Percentiles rank a stretch among this genome's conserved stretches.
phyloP scores from a whole-genome alignment of 768 basidiomycete species.

The Phaffia tasmanica region DNA sequence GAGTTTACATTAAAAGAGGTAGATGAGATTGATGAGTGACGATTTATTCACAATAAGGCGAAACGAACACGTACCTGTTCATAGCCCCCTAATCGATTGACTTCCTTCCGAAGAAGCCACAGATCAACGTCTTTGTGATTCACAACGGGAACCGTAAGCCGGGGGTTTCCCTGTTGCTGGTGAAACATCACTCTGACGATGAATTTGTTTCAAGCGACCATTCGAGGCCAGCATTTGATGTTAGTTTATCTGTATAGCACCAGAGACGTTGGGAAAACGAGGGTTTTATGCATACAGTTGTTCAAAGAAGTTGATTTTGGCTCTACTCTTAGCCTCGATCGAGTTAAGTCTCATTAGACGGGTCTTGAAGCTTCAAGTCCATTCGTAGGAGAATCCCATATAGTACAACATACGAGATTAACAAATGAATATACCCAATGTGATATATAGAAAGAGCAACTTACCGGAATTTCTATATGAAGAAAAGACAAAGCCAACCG shows the following conservation, averaged over 20 bases:
- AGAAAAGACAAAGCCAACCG: neutral
- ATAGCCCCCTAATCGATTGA: constrained; percentile 76
- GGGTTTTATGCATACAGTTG: constrained; percentile 53
- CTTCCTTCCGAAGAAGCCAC: constrained; percentile 85
- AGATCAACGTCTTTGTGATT: constrained; percentile 86
- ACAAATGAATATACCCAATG: no score
- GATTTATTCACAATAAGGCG: neutral
- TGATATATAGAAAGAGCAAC: neutral
- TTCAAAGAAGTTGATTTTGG: constrained; percentile 93
- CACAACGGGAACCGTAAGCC: constrained; percentile 85
- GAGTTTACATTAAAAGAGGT: constrained; percentile 1
- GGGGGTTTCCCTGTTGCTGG: constrained; percentile 82
- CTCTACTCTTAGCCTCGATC: constrained; percentile 91
- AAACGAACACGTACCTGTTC: constrained; percentile 52
- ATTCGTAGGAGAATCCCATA: constrained; percentile 19
- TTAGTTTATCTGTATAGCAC: no score
- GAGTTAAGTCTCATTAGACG: constrained; percentile 88
- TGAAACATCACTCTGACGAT: constrained; percentile 54
- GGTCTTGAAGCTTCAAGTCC: constrained; percentile 93
- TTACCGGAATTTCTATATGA: constrained; percentile 17
- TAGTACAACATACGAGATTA: neutral
- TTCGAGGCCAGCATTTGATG: neutral
- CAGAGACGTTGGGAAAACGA: neutral
- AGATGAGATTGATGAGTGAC: constrained; percentile 12
- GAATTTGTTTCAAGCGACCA: no score